Evolutionary conservation across 352 stramenopile genomes (phyloP).

Genomic region (Phytophthora rubi): DNA sequence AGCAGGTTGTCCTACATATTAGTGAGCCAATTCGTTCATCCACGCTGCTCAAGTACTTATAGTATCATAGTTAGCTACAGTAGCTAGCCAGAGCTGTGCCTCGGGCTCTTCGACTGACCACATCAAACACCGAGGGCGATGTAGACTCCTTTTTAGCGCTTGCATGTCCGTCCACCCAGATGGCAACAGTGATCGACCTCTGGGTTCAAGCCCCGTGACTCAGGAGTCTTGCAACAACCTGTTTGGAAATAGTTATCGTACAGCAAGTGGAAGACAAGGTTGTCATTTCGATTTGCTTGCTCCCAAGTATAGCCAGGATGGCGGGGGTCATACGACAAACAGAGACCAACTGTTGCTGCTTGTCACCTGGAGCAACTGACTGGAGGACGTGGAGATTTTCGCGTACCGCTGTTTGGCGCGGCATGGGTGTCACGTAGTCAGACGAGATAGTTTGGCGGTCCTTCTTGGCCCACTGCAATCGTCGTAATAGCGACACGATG

Average conservation of each 20-base stretch:
- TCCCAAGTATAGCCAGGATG: background rate
- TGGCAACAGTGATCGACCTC: background rate
- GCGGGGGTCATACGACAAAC: background rate
- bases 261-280: no score
- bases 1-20: no score
- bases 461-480: background rate
- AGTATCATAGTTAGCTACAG: no score
- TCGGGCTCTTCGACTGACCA: background rate
- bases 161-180: background rate
- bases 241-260: no score
- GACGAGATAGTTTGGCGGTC: background rate
- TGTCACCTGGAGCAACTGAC: background rate
- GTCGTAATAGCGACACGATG: background rate
- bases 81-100: no score
- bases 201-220: no score
- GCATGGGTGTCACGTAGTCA: background rate
- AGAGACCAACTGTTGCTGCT: background rate
- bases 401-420: background rate
- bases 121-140: background rate
- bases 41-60: no score
- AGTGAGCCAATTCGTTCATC: no score
- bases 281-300: background rate
- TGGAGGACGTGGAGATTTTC: background rate
- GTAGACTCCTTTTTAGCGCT: background rate
- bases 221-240: no score